Evolutionary conservation across 2,329 filamentous ascomycete species (phyloP).

Genomic region (Mariannaea elegans): DNA sequence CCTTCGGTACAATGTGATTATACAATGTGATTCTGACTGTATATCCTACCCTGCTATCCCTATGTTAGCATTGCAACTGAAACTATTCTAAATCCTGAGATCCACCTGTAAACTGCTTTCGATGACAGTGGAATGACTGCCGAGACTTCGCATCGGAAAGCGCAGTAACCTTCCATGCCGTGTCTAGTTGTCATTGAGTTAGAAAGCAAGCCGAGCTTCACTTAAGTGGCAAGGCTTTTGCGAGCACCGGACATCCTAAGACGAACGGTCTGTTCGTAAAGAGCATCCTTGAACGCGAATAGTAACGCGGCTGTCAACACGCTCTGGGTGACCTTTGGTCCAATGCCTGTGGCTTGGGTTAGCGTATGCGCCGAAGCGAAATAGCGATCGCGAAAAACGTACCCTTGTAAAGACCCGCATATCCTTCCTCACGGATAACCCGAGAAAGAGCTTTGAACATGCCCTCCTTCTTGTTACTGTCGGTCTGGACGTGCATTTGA

Average conservation of each 20-base stretch:
- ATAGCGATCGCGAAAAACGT: slow-evolving; percentile 42
- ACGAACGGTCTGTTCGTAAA: slow-evolving; percentile 83
- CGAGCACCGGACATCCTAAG: slow-evolving; percentile 61
- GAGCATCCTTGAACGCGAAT: slow-evolving; percentile 96
- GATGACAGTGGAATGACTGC: slow-evolving; percentile 25
- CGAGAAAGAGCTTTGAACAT: slow-evolving; percentile 80
- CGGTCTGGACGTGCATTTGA: slow-evolving; percentile 90
- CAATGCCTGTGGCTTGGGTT: slow-evolving; percentile 72
- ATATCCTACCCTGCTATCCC: slow-evolving; percentile 4
- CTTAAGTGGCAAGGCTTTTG: slow-evolving; percentile 49
- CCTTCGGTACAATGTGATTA: neutral
- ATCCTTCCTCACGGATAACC: slow-evolving; percentile 91
- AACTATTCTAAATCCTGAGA: slow-evolving; percentile 24
- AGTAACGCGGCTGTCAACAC: slow-evolving; percentile 95
- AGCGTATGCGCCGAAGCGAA: slow-evolving; percentile 2
- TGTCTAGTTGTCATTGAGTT: slow-evolving; percentile 20
- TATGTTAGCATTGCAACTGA: neutral
- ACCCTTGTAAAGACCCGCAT: slow-evolving; percentile 92
- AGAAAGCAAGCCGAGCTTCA: neutral
- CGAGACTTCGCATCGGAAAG: slow-evolving; percentile 13
- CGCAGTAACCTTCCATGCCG: slow-evolving; percentile 13
- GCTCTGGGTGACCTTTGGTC: slow-evolving; percentile 95
- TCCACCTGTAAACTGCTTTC: slow-evolving; percentile 22
- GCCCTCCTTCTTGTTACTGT: slow-evolving; percentile 77
- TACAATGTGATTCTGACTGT: neutral